Evolutionary conservation across 495 filamentous ascomycete species (phyloP).

Genomic region (Penicillium ochrochloron): DNA sequence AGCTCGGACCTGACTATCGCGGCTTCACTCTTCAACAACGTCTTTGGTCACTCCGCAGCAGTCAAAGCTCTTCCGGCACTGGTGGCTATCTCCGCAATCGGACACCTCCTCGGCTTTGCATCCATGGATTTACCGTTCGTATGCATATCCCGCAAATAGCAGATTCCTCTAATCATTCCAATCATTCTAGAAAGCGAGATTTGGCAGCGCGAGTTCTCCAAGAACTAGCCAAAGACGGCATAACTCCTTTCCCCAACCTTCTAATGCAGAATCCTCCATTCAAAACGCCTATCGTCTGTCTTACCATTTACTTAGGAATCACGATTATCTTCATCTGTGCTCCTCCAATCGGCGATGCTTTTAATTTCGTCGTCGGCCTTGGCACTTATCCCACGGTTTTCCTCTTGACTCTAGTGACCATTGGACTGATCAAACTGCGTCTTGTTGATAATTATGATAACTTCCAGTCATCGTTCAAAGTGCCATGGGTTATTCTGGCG

Average conservation of each 20-base stretch:
- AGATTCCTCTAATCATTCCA: neutral
- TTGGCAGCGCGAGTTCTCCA: constrained; percentile 63
- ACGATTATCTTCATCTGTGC: constrained; percentile 64
- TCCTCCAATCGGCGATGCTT: constrained; percentile 63
- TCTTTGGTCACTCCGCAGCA: constrained; percentile 35
- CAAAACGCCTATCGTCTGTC: constrained; percentile 60
- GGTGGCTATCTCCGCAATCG: constrained; percentile 65
- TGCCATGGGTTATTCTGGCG: constrained; percentile 29
- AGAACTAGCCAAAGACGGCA: constrained; percentile 68
- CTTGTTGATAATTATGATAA: constrained; percentile 14
- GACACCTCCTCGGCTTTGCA: constrained; percentile 66
- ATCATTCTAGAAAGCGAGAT: neutral
- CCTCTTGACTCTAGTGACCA: constrained; percentile 25
- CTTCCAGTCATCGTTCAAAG: constrained; percentile 23
- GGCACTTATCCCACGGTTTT: constrained; percentile 56
- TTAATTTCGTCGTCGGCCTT: constrained; percentile 69
- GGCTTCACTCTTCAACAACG: constrained; percentile 34
- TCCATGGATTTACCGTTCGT: constrained; percentile 38
- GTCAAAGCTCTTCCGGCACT: constrained; percentile 41
- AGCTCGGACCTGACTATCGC: constrained; percentile 34
- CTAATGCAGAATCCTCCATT: constrained; percentile 69
- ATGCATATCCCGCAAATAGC: constrained; percentile 3
- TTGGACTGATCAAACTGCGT: constrained; percentile 34
- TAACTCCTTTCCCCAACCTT: constrained; percentile 65
- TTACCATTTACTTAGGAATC: constrained; percentile 65